phyloP scores from a whole-genome alignment of 1,139 yeast species.

The Geotrichum cucujoidarum region DNA sequence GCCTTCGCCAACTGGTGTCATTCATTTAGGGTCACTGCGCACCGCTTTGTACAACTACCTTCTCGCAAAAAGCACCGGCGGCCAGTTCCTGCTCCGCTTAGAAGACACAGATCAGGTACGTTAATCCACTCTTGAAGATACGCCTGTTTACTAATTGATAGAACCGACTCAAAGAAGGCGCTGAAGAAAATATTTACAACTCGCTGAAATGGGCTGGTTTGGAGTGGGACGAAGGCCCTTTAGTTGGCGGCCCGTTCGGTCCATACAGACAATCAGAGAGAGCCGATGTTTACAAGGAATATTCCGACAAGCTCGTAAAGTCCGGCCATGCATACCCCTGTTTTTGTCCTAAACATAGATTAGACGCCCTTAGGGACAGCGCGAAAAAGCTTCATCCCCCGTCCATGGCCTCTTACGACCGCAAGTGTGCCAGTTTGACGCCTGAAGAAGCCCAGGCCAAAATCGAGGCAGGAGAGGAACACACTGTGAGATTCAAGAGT shows the following conservation, averaged over 20 bases:
- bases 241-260: constrained; percentile 57
- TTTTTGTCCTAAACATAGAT: constrained; percentile 76
- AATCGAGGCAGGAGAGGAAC: constrained; percentile 36
- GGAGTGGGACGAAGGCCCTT: constrained; percentile 77
- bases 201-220: constrained; percentile 76
- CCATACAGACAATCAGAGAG: constrained; percentile 88
- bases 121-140: neutral
- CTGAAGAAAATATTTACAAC: constrained; percentile 74
- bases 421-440: constrained; percentile 57
- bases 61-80: constrained; percentile 72
- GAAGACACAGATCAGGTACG: constrained; percentile 80
- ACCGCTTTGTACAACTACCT: constrained; percentile 89
- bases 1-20: constrained; percentile 93
- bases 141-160: constrained; percentile 11
- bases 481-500: constrained; percentile 44
- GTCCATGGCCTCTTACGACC: constrained; percentile 85
- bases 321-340: constrained; percentile 79
- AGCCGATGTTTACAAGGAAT: constrained; percentile 53
- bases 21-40: constrained; percentile 87
- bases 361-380: constrained; percentile 59
- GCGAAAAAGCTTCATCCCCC: constrained; percentile 79
- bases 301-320: constrained; percentile 55
- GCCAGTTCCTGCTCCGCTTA: constrained; percentile 71
- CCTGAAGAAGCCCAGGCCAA: constrained; percentile 40
- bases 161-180: constrained; percentile 68